Evolutionary conservation across 192 early-diverging fungal genomes (phyloP).

Genomic region (Phlyctochytrium arcticum): DNA sequence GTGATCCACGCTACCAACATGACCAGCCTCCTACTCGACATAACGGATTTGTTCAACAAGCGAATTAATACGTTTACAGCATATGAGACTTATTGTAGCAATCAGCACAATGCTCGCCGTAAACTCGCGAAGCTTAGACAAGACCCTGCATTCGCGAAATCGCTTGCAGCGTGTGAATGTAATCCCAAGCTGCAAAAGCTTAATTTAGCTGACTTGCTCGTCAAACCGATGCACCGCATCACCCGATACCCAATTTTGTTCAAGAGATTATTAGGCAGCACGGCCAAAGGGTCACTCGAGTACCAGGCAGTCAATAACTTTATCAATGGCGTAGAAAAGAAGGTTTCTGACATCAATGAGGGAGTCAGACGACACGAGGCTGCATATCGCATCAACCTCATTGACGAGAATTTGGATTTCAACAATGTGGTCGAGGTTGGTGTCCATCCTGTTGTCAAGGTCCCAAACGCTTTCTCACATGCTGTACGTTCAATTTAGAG

Average conservation of each 20-base stretch:
- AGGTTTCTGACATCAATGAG: slow-evolving; percentile 41
- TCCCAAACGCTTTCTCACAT: background rate
- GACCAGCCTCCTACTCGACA: background rate
- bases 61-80: slow-evolving; percentile 23
- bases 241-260: slow-evolving; percentile 49
- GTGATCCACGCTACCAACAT: background rate
- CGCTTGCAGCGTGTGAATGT: slow-evolving; percentile 34
- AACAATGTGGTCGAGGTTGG: slow-evolving; percentile 39
- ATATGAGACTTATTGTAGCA: slow-evolving; percentile 43
- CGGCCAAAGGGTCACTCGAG: slow-evolving; percentile 10
- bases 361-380: slow-evolving; percentile 38
- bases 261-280: slow-evolving; percentile 35
- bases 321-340: slow-evolving; percentile 37
- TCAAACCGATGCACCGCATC: slow-evolving; percentile 52
- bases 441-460: background rate
- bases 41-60: slow-evolving; percentile 9
- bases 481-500: slow-evolving; percentile 27
- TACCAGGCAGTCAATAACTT: slow-evolving; percentile 29
- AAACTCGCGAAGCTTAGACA: slow-evolving; percentile 11
- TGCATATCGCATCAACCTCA: slow-evolving; percentile 33
- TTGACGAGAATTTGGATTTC: slow-evolving; percentile 52
- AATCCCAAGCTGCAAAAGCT: slow-evolving; percentile 47
- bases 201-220: slow-evolving; percentile 35
- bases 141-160: slow-evolving; percentile 25
- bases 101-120: slow-evolving; percentile 39